phyloP scores from a whole-genome alignment of 2,329 filamentous ascomycete species.

The Piedraia hortae region DNA sequence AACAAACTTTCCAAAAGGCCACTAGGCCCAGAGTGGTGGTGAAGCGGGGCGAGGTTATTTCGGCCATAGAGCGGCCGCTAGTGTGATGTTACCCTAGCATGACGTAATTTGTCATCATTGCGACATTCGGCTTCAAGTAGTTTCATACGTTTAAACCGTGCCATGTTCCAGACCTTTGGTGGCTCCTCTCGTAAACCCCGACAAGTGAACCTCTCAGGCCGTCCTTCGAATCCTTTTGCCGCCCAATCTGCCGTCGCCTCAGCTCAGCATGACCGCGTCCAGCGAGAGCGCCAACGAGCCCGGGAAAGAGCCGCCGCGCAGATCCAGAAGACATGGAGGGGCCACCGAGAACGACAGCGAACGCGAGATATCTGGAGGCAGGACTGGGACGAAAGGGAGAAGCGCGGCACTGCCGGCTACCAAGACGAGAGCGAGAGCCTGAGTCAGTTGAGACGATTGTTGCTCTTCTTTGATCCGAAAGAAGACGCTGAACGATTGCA shows the following conservation, averaged over 20 bases:
- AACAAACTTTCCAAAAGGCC: slow-evolving; percentile 68
- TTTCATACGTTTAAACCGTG: neutral
- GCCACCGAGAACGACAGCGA: slow-evolving; percentile 33
- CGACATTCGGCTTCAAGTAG: neutral
- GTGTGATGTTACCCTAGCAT: slow-evolving; percentile 11
- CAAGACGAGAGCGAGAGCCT: slow-evolving; percentile 14
- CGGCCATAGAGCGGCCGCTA: slow-evolving; percentile 57
- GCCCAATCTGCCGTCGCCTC: slow-evolving; percentile 51
- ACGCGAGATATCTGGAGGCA: slow-evolving; percentile 30
- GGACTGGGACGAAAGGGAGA: slow-evolving; percentile 31
- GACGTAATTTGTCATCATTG: neutral
- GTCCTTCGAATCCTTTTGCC: slow-evolving; percentile 44
- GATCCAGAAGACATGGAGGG: slow-evolving; percentile 65
- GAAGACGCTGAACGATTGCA: slow-evolving; percentile 16
- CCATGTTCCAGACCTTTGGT: slow-evolving; percentile 43
- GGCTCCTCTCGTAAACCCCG: slow-evolving; percentile 62
- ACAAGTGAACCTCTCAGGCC: slow-evolving; percentile 82
- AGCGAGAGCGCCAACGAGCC: slow-evolving; percentile 56
- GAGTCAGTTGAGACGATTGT: slow-evolving; percentile 16
- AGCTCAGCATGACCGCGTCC: slow-evolving; percentile 61
- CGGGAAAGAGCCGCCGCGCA: slow-evolving; percentile 42
- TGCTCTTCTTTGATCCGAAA: slow-evolving; percentile 17
- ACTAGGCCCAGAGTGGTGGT: slow-evolving; percentile 74
- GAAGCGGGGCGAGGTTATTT: slow-evolving; percentile 61
- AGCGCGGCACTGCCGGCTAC: slow-evolving; percentile 12